Conservation (phyloP, 2,329 filamentous ascomycete genomes). For the Gnomoniopsis smithogilvyi region DNA sequence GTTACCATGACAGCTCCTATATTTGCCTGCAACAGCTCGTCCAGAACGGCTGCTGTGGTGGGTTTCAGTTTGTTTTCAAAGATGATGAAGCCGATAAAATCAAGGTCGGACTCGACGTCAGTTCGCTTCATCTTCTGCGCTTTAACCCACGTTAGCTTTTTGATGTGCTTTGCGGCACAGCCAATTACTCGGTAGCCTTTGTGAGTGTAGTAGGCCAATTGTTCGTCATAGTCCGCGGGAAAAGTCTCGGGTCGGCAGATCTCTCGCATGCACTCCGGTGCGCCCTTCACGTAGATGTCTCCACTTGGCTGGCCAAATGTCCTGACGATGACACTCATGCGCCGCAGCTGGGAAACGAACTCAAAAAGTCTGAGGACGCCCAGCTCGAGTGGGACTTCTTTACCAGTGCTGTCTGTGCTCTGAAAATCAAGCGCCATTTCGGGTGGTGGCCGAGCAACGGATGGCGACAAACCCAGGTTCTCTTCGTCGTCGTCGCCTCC, state of each 20-base stretch:
- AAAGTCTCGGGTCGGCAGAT: constrained; percentile 86
- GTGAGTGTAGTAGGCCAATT: constrained; percentile 88
- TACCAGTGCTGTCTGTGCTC: constrained; percentile 38
- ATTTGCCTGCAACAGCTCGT: constrained; percentile 76
- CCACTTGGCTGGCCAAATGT: constrained; percentile 82
- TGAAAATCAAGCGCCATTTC: constrained; percentile 48
- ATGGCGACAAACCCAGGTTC: constrained; percentile 74
- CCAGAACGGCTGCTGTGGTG: constrained; percentile 74
- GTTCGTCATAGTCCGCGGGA: constrained; percentile 84
- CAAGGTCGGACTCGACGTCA: constrained; percentile 78
- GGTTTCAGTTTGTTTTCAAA: constrained; percentile 99
- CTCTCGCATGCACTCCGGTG: constrained; percentile 92
- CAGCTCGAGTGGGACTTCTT: constrained; percentile 65
- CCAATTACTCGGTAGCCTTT: constrained; percentile 95
- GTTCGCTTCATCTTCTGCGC: constrained; percentile 88
- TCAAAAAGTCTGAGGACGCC: constrained; percentile 91
- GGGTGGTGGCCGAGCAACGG: constrained; percentile 77
- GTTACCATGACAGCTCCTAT: constrained; percentile 96
- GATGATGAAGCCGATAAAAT: constrained; percentile 94
- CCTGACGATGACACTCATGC: constrained; percentile 89
- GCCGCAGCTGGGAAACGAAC: constrained; percentile 87
- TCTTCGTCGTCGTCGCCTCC: constrained; percentile 70
- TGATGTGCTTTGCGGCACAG: constrained; percentile 84
- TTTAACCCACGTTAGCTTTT: constrained; percentile 88
- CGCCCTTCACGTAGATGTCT: constrained; percentile 91